These are phyloP conservation scores for Cytospora piceae DNA, from an alignment of 2,329 filamentous ascomycete genomes.

Conservation along the genomic window DNA sequence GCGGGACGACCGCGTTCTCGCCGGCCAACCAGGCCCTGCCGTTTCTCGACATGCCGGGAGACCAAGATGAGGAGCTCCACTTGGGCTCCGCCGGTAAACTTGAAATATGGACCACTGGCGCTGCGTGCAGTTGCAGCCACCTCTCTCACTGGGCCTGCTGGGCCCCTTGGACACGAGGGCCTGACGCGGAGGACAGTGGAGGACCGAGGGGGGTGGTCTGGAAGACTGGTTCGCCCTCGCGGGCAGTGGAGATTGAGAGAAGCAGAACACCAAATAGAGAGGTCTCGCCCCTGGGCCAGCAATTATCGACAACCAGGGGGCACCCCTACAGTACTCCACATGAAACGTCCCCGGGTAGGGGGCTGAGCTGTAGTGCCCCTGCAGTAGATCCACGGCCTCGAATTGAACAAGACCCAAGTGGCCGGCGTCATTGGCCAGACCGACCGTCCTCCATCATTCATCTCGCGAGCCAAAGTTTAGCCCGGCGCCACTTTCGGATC, in stretches of 20 bases:
- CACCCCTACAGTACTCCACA: constrained; percentile 21
- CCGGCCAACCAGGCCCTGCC: constrained; percentile 21
- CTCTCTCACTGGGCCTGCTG: not conserved
- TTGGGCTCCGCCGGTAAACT: not conserved
- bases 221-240: constrained; percentile 4
- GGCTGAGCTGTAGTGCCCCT: constrained; percentile 22
- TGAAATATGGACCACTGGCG: not conserved
- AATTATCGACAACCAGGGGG: constrained; percentile 24
- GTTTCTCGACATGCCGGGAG: constrained; percentile 19
- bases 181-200: not conserved
- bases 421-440: constrained; percentile 22
- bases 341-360: constrained; percentile 29
- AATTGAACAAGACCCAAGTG: constrained; percentile 16
- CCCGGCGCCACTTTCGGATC: not conserved
- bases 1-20: constrained; percentile 20
- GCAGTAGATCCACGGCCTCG: constrained; percentile 22
- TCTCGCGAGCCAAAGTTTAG: constrained; percentile 10
- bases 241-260: constrained; percentile 22
- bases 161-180: not conserved
- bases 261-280: constrained; percentile 19
- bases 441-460: constrained; percentile 1
- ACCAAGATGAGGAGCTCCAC: constrained; percentile 12
- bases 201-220: constrained; percentile 10
- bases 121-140: not conserved
- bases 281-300: constrained; percentile 28